These are phyloP conservation scores for Penicillium rolfsii DNA, from an alignment of 2,329 filamentous ascomycete genomes.

Conservation along the genomic window DNA sequence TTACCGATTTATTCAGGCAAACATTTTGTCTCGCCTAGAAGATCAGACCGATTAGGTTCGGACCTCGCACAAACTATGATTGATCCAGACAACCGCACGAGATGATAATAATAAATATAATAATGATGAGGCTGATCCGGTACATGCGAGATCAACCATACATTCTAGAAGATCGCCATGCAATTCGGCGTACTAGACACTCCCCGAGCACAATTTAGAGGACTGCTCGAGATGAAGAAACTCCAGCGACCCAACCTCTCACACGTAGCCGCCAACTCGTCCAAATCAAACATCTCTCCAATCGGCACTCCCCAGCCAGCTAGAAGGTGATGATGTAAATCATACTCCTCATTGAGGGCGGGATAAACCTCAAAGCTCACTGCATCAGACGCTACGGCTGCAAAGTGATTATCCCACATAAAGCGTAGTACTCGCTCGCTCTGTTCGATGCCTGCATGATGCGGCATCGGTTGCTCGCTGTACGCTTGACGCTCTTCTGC, in stretches of 20 bases:
- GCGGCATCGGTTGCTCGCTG: constrained; percentile 35
- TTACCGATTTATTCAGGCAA: constrained; percentile 32
- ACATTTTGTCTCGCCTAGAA: constrained; percentile 42
- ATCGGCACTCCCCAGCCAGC: constrained; percentile 46
- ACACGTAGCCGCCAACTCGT: constrained; percentile 40
- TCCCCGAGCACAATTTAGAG: constrained; percentile 43
- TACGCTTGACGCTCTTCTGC: constrained; percentile 33
- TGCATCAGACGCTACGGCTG: constrained; percentile 62
- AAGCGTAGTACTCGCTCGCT: constrained; percentile 55
- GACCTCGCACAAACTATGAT: constrained; percentile 52
- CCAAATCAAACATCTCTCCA: constrained; percentile 47
- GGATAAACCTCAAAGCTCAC: constrained; percentile 61
- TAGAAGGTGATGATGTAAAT: constrained; percentile 43
- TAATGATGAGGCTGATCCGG: constrained; percentile 49
- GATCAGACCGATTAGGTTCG: constrained; percentile 58
- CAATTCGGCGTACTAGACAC: constrained; percentile 50
- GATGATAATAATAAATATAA: constrained; percentile 31
- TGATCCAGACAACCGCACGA: constrained; percentile 45
- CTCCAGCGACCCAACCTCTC: constrained; percentile 40
- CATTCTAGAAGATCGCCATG: constrained; percentile 47
- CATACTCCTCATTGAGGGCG: constrained; percentile 36
- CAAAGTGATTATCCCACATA: constrained; percentile 63
- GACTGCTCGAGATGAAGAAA: constrained; percentile 46
- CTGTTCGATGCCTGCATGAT: constrained; percentile 44
- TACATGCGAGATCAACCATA: constrained; percentile 45